Percentiles rank a stretch among this genome's conserved stretches.
Conservation (phyloP, 139 green algal genomes). For the Nannochloris sp. region DNA sequence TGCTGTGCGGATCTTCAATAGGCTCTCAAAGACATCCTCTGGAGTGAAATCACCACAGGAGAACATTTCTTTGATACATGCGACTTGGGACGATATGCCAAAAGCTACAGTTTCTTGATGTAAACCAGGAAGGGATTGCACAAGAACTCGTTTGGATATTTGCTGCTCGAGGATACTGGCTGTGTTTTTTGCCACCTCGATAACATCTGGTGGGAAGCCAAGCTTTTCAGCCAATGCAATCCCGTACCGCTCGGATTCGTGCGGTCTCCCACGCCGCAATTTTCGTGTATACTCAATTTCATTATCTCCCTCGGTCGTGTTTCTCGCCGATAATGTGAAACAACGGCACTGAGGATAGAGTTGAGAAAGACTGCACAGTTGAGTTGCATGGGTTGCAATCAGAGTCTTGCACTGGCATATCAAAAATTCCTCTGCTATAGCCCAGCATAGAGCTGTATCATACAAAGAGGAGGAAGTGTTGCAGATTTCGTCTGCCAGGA, state of each 20-base stretch:
- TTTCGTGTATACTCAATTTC: conserved; percentile 10
- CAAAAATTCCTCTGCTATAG: conserved; percentile 40
- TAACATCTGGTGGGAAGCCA: conserved; percentile 33
- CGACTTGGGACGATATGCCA: too few species aligned
- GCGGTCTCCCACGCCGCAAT: conserved; percentile 26
- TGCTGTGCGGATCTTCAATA: not conserved
- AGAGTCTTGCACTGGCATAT: conserved; percentile 29
- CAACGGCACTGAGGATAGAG: conserved; percentile 51
- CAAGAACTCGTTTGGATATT: not conserved
- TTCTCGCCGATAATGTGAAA: conserved; percentile 38
- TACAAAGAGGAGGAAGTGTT: conserved; percentile 65
- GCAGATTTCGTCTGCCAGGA: conserved; percentile 81
- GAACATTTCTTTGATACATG: too few species aligned
- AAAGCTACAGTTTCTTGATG: too few species aligned
- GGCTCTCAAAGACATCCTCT: too few species aligned
- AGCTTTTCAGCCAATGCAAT: conserved; percentile 44
- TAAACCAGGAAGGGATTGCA: too few species aligned
- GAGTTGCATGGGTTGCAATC: conserved; percentile 65
- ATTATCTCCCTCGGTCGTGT: not conserved
- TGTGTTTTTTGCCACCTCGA: conserved; percentile 20
- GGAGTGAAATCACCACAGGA: too few species aligned
- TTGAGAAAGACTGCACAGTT: conserved; percentile 44
- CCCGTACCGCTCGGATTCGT: conserved; percentile 41
- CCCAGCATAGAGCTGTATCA: conserved; percentile 67
- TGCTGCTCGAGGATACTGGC: conserved; percentile 6